Base-by-base conservation (phyloP, 352 stramenopile species). In the Albugo candida region DNA sequence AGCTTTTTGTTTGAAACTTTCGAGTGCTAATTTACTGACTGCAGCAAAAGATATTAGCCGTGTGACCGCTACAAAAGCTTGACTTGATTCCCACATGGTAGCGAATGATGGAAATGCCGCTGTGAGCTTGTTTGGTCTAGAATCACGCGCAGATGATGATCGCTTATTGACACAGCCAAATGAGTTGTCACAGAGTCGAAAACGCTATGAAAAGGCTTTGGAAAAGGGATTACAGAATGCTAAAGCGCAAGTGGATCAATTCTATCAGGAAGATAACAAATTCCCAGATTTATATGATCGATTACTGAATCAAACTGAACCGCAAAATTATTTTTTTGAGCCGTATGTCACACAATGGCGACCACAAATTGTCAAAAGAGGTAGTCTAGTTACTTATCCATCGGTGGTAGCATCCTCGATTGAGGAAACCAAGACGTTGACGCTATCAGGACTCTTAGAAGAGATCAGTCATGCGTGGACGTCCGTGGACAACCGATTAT, bases 391-490 rank as follows among this genome's bases (percentile, higher is more conserved):
- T 43, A 60, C 77, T 3, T 54, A 86, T 39, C 78, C 78, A 8
- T 59, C 60, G 13, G 70, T 81, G 8, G 70, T 92, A 36, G 72
- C 72, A 21, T 76, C 63, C 6, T 67, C 75, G 35, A 54, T 88
- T 13, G 76, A 87, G 17, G 72, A 86, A 20, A 55, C 76, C 18
- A 64, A 70, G 50, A 66, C 68, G 8, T 49, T 84, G 16, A 81
- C 73, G 35, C 73, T 96, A 10, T 97, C 95, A 60, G 92, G 92
- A 10, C 54, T 98, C 11, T 63, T 97, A 36, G 70, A 84, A 13
- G 65, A 89, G 21, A 80, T 94, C 11, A 61, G 92, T 60, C 68
- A 94, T 40, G 92, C 83, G 20, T 98, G 94, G 94, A 84, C 96
- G 47, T 94, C 70, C n/a, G 73, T 96, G 18, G 94, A 98, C 62